phyloP scores from a whole-genome alignment of 106 monocot genomes.

The Dendrobium chrysotoxum region DNA sequence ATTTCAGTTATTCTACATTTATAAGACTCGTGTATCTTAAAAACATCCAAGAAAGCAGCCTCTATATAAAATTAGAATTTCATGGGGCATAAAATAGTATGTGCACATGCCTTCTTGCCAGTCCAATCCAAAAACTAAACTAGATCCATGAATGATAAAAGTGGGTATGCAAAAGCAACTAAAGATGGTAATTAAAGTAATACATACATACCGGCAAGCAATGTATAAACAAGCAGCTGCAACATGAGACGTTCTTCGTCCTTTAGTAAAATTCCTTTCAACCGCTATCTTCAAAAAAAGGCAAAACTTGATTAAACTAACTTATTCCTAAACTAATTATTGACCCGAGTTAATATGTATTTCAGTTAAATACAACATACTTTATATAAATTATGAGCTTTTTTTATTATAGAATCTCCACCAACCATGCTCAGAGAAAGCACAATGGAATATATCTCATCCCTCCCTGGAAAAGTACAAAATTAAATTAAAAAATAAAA shows the following conservation, averaged over 20 bases:
- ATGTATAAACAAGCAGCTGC: conserved; percentile 92
- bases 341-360: neutral
- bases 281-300: conserved; percentile 67
- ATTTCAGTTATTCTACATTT: too few relatives aligned
- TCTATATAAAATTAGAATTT: neutral
- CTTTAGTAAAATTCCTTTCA: conserved; percentile 74
- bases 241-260: conserved; percentile 64
- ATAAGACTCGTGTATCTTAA: neutral
- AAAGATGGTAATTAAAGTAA: neutral
- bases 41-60: neutral
- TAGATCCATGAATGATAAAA: neutral
- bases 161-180: neutral
- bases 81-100: neutral
- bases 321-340: neutral
- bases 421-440: conserved; percentile 33
- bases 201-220: conserved; percentile 56
- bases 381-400: conserved; percentile 56
- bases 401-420: conserved; percentile 52
- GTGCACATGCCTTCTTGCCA: too few relatives aligned
- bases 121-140: neutral
- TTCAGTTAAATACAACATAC: conserved; percentile 20
- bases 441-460: conserved; percentile 58
- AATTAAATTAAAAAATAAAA: neutral
- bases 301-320: neutral
- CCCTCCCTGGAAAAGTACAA: conserved; percentile 35